Evolutionary conservation across 441 rosid species (phyloP).

Genomic region (Sinapis alba): DNA sequence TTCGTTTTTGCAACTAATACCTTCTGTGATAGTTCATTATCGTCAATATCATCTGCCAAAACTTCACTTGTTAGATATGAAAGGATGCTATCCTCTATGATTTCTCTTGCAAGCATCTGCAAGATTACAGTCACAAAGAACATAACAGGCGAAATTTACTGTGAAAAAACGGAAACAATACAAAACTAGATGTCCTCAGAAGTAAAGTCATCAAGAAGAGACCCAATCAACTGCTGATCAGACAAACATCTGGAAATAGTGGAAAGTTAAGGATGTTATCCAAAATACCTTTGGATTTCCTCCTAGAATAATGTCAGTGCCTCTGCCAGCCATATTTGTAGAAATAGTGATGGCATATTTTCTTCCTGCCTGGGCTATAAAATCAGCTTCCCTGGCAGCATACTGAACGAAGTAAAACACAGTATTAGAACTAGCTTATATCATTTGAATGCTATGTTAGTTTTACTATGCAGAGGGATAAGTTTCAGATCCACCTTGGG

Average conservation of each 20-base stretch:
- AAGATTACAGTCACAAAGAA: constrained; percentile 29
- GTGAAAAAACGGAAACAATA: neutral
- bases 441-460: constrained; percentile 2
- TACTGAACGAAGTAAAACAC: constrained; percentile 53
- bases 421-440: constrained; percentile 17
- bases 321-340: constrained; percentile 99
- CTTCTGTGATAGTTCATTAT: constrained; percentile 57
- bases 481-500: constrained; percentile 69
- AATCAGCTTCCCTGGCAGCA: constrained; percentile 97
- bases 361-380: constrained; percentile 93
- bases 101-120: constrained; percentile 92
- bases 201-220: constrained; percentile 21
- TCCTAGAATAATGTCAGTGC: constrained; percentile 94
- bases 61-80: constrained; percentile 71
- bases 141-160: neutral
- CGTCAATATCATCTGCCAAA: constrained; percentile 55
- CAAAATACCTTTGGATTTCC: constrained; percentile 89
- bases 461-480: constrained; percentile 8
- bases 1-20: constrained; percentile 38
- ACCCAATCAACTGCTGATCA: constrained; percentile 11
- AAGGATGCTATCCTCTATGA: constrained; percentile 83
- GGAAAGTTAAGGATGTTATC: neutral
- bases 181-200: constrained; percentile 12
- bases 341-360: constrained; percentile 93
- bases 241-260: neutral